Base-by-base conservation (phyloP, 176 grass and related monocot genomes). In the Cenchrus americanus region DNA sequence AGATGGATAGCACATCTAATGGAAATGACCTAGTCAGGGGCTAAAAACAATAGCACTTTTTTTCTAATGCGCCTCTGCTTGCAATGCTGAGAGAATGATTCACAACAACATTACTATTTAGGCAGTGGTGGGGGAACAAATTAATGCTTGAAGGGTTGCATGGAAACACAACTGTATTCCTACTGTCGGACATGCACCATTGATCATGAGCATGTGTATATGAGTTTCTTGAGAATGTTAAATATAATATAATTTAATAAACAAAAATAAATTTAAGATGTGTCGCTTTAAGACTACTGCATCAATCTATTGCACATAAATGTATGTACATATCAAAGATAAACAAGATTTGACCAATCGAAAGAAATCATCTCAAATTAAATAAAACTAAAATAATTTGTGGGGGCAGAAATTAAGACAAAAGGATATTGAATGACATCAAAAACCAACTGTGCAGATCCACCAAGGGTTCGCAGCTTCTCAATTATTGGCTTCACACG, bases 351-450 rank as follows among this genome's bases (percentile, higher is more conserved):
- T 53, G 47, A 32, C 17, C 8, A 6, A 19, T 54, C 10, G 7
- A 83, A 83, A 79, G 27, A 14, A 67, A 41, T 74, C 58, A 21
- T 34, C 15, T 60, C 2, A 32, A 55, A 49, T 57, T 18, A 66
- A 78, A 77, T 68, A n/a, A 12, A 49, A 61, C 30, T 2, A 79
- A 27, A 55, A 69, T 42, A 43, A 22, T 15, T 32, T 51, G 55
- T 74, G 12, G 41, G 53, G 17, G 17, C 52, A 79, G 75, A 53
- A 69, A 24, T 55, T 69, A 30, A 80, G 40, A 76, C 13, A 71
- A 48, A 86, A 98, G 96, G 96, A 98, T 98, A 98, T 98, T 98
- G 96, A 73, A 98, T 95, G 59, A 98, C 91, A 83, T 98, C 96
- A 86, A 98, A 98, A 81, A 98, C 87, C 67, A 98, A 81, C 44